Evolutionary conservation across 2,329 filamentous ascomycete genomes (phyloP).

Genomic region (Penicillium freii): DNA sequence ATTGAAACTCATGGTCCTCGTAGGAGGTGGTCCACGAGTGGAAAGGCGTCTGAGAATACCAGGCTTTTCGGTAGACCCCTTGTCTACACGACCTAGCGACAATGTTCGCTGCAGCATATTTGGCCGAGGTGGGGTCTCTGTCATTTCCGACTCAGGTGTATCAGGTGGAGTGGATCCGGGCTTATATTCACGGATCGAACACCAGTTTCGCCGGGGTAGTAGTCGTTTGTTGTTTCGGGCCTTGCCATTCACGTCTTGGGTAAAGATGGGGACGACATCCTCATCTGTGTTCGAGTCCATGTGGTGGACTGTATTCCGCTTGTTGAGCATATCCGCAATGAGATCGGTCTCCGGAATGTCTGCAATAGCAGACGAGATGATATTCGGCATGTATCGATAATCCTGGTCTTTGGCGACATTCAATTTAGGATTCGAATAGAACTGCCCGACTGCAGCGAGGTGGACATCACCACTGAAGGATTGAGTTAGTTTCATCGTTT

Average conservation of each 20-base stretch:
- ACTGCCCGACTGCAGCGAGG: constrained; percentile 78
- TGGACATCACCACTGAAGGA: constrained; percentile 76
- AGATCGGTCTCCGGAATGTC: constrained; percentile 86
- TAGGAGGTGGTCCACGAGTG: constrained; percentile 41
- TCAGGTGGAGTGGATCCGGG: constrained; percentile 73
- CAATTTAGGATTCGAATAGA: constrained; percentile 87
- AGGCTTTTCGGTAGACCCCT: constrained; percentile 35
- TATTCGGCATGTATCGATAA: constrained; percentile 93
- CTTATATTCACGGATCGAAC: constrained; percentile 80
- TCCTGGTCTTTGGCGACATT: constrained; percentile 83
- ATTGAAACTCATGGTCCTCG: constrained; percentile 39
- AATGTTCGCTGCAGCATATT: constrained; percentile 56
- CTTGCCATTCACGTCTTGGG: constrained; percentile 83
- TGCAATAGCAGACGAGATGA: constrained; percentile 90
- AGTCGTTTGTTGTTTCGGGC: constrained; percentile 86
- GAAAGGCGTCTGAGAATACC: constrained; percentile 50
- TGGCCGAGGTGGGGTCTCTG: constrained; percentile 31
- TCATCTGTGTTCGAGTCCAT: constrained; percentile 76
- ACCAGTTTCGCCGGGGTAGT: constrained; percentile 91
- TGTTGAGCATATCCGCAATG: constrained; percentile 88
- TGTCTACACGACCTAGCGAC: constrained; percentile 59
- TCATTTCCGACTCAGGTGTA: constrained; percentile 55
- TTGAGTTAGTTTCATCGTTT: background rate
- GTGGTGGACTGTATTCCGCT: constrained; percentile 74
- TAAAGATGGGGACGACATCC: constrained; percentile 92